These are phyloP conservation scores for Coemansia pectinata DNA, from an alignment of 192 early-diverging fungal genomes.

Conservation along the genomic window DNA sequence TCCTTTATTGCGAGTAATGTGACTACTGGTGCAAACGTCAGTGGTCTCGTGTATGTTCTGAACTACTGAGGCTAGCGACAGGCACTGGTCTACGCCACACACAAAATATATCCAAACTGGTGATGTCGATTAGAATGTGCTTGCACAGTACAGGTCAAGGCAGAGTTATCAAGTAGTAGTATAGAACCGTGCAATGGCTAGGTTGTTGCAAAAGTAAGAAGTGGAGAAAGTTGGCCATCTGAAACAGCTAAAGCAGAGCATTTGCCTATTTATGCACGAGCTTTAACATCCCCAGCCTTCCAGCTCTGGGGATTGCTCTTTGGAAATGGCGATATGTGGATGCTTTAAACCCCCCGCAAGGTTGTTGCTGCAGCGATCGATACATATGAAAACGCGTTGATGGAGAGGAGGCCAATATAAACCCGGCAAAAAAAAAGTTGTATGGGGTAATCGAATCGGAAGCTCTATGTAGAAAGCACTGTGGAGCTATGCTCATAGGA, in stretches of 20 bases:
- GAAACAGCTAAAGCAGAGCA: neutral
- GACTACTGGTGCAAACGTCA: neutral
- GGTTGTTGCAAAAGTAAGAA: neutral
- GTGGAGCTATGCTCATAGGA: neutral
- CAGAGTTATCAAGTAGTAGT: neutral
- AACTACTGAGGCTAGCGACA: neutral
- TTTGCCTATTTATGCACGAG: neutral
- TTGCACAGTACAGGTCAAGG: neutral
- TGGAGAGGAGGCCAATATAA: slow-evolving; percentile 8
- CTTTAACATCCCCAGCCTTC: neutral
- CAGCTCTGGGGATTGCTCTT: neutral
- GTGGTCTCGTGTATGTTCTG: neutral
- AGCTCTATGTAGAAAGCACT: neutral
- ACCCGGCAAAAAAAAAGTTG: neutral
- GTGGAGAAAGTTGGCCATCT: neutral
- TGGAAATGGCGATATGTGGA: neutral
- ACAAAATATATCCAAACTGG: neutral
- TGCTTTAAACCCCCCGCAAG: slow-evolving; percentile 1
- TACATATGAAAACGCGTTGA: neutral
- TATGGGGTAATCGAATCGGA: neutral
- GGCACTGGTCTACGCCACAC: neutral
- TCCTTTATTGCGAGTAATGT: neutral
- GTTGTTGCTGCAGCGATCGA: slow-evolving; percentile 7
- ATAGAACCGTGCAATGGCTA: neutral
- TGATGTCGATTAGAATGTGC: neutral